Evolutionary conservation across 352 stramenopile species (phyloP), one percentile per base, ranked within the genome.

Genomic region (Phytophthora macrochlamydospora): DNA sequence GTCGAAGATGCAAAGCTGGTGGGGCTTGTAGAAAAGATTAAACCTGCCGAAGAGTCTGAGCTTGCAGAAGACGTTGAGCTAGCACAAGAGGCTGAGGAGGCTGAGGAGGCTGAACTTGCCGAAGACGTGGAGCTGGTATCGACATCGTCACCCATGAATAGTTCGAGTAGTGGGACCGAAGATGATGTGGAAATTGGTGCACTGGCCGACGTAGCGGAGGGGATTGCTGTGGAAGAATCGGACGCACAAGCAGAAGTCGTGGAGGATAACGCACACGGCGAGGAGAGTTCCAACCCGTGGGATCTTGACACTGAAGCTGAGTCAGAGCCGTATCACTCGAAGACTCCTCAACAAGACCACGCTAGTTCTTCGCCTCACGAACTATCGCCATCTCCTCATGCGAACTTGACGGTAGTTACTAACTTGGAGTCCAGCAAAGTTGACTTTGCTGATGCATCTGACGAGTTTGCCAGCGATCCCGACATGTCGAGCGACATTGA

Each of bases 401-500:
- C 11, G 37, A 38, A 31, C 28, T 54, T 52, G 8, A 42, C 50
- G 3, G 59, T 72, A 3, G 48, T 61, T 42, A 62, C n/a, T 50
- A 31, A 8, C 55, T 48, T 40, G 14, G 62, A 69, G 24, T 31
- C 5, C 28, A 52, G 67, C 13, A 70, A 79, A 29, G 71, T 69
- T 28, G 59, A 79, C 33, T 76, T 83, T 42, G 33, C 62, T 6
- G 74, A 82, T 48, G 50, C 33, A 9, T 33, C 62, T 14, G 77
- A 88, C 42, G 64, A 73, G 35, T 81, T 90, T 24, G 53, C 76
- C 7, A 65, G 63, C 6, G 80, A 83, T n/a, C 65, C 60, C 0
- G 74, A 89, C 28, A 87, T 89, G 49, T 79, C 74, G 4, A 65
- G 63, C 51, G 83, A 89, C 33, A 81, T 87, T 32, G 81, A 90